Evolutionary conservation across 768 basidiomycete species (phyloP), one percentile per base, ranked within the genome.

Genomic region (Cubamyces sp.): DNA sequence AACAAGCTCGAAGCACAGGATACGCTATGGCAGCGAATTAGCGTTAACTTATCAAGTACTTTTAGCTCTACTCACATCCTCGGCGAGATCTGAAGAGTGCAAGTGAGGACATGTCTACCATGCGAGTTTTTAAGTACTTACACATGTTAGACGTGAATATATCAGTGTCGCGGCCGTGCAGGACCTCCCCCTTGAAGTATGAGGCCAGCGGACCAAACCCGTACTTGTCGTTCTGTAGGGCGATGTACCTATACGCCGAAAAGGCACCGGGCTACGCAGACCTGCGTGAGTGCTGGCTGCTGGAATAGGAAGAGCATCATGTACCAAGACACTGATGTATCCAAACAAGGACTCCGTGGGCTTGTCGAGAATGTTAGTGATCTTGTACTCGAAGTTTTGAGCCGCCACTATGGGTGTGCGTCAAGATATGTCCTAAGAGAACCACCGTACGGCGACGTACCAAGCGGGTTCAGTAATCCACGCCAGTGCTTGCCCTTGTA

Each of bases 131-230:
- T 42, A 11, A 1, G 25, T 11, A 80, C 87, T 55, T 75, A 91
- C 91, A 98, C 94, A 96, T 96, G 69, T 97, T 97, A 8, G 94
- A 94, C 5, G 93, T 96, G 74, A 95, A 95, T 47, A 96, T 94
- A 70, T 95, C 93, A 0, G 92, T 91, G 70, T 92, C 90, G 28
- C 86, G 83, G 11, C 91, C 92, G 66, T 90, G 87, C 25, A 93
- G 74, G 21, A 90, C 82, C 73, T 99, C 97, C 9, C 97, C 97
- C 72, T 98, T 92, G 81, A 99, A 99, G 74, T 99, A 99, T 16
- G 96, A 95, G 15, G 94, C 91, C 4, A 98, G 77, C 5, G 96
- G 96, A 0, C 96, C 96, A 23, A 83, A 78, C 0, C 95, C 96
- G 19, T 79, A 76, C 64, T 84, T 84, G 69, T 95, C 84, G 68